phyloP scores from a whole-genome alignment of 371 early-diverging fungal genomes.

The Globomyces sp. region DNA sequence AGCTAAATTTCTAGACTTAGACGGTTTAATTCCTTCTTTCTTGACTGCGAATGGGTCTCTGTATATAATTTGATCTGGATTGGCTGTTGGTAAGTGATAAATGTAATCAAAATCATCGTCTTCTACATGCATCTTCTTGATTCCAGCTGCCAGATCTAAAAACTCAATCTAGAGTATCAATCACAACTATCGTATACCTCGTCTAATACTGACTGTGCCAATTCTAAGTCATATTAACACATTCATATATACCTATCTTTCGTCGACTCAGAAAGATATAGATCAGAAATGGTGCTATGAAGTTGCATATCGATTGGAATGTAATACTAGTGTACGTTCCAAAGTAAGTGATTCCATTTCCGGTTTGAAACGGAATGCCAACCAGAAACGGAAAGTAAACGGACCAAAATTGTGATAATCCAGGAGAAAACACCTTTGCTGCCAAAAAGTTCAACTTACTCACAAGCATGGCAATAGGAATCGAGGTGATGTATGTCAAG shows the following conservation, averaged over 20 bases:
- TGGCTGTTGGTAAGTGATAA: constrained; percentile 52
- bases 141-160: constrained; percentile 40
- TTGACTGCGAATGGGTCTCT: constrained; percentile 39
- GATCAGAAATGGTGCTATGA: constrained; percentile 48
- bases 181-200: constrained; percentile 20
- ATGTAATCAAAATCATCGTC: constrained; percentile 53
- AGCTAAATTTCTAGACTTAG: neutral
- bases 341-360: constrained; percentile 34
- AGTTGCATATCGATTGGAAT: constrained; percentile 49
- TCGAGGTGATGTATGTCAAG: constrained; percentile 21
- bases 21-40: constrained; percentile 9
- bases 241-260: constrained; percentile 28
- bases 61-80: constrained; percentile 31
- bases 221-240: neutral
- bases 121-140: constrained; percentile 31
- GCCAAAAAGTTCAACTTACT: constrained; percentile 22
- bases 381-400: constrained; percentile 43
- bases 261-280: constrained; percentile 44
- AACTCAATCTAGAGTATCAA: constrained; percentile 32
- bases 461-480: constrained; percentile 23
- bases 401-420: constrained; percentile 42
- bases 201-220: constrained; percentile 49
- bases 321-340: constrained; percentile 43
- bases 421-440: constrained; percentile 13
- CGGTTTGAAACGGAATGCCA: constrained; percentile 50